Evolutionary conservation across 805 yeast genomes (phyloP).

Genomic region (Candida chauliodis): DNA sequence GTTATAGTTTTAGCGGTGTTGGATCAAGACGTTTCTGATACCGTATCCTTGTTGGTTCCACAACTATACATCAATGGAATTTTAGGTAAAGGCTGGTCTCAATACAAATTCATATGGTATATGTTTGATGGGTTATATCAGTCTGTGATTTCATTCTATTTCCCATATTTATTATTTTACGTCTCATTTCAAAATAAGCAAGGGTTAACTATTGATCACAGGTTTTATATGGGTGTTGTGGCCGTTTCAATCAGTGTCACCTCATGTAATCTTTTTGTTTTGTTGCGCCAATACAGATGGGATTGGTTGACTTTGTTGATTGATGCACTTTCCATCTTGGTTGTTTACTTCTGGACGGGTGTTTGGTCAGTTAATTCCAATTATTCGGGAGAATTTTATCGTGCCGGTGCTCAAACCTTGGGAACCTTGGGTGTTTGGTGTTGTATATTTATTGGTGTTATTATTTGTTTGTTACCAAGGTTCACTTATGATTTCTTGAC

Average conservation of each 20-base stretch:
- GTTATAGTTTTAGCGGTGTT: constrained; percentile 68
- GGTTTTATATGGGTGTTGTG: constrained; percentile 69
- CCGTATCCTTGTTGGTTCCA: constrained; percentile 64
- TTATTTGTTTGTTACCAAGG: constrained; percentile 59
- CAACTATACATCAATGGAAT: constrained; percentile 69
- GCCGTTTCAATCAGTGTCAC: constrained; percentile 59
- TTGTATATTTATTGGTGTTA: constrained; percentile 50
- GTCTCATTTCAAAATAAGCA: constrained; percentile 40
- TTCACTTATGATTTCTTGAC: constrained; percentile 48
- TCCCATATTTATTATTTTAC: constrained; percentile 57
- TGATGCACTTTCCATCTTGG: constrained; percentile 49
- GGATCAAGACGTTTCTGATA: constrained; percentile 73
- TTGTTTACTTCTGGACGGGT: constrained; percentile 77
- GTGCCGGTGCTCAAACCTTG: constrained; percentile 59
- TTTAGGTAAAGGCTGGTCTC: constrained; percentile 59
- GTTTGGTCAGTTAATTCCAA: constrained; percentile 57
- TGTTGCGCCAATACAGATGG: constrained; percentile 72
- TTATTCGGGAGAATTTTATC: constrained; percentile 57
- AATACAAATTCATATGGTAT: constrained; percentile 54
- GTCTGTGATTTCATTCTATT: constrained; percentile 64
- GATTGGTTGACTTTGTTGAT: constrained; percentile 64
- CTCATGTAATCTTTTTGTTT: constrained; percentile 62
- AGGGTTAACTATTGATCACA: constrained; percentile 59
- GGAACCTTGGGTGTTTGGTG: constrained; percentile 69
- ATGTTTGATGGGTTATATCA: constrained; percentile 72